Evolutionary conservation across 805 yeast species (phyloP).

Genomic region (Yarrowia sp.): DNA sequence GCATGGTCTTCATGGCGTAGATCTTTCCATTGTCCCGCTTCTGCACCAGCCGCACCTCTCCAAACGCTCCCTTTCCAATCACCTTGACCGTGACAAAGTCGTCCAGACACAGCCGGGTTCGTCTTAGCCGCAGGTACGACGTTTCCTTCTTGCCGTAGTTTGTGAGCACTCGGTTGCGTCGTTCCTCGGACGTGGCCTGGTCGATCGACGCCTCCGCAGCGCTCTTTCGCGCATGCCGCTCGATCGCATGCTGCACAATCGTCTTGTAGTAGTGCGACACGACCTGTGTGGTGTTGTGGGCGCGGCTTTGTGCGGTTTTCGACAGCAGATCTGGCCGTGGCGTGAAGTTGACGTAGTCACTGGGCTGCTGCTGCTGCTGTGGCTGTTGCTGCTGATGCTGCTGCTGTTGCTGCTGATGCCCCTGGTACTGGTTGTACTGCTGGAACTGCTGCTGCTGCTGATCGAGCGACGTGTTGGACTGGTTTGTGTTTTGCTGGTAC

Average conservation of each 20-base stretch:
- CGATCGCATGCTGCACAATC: constrained; percentile 88
- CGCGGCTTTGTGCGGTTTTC: constrained; percentile 74
- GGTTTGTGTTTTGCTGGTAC: constrained; percentile 2
- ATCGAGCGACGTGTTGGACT: constrained; percentile 5
- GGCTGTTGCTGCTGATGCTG: constrained; percentile 32
- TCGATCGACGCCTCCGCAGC: constrained; percentile 73
- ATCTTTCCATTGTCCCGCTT: constrained; percentile 88
- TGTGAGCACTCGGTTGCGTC: constrained; percentile 76
- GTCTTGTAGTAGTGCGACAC: constrained; percentile 83
- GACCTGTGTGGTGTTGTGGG: constrained; percentile 77
- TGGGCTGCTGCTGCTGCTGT: constrained; percentile 32
- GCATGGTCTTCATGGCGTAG: constrained; percentile 89
- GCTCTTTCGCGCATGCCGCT: constrained; percentile 87
- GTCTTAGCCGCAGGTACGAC: constrained; percentile 75
- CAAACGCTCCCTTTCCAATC: constrained; percentile 96
- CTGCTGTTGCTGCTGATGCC: constrained; percentile 30
- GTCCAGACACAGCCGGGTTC: constrained; percentile 77
- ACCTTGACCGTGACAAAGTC: constrained; percentile 89
- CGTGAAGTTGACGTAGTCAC: constrained; percentile 64
- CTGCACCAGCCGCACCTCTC: constrained; percentile 93
- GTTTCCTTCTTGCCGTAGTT: constrained; percentile 86
- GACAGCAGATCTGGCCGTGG: constrained; percentile 78
- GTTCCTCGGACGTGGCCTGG: constrained; percentile 54
- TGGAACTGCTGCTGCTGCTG: constrained; percentile 20
- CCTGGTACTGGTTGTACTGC: constrained; percentile 27